Base-by-base conservation (phyloP, 1,284 basidiomycete species). In the Mrakiaceae sp. region DNA sequence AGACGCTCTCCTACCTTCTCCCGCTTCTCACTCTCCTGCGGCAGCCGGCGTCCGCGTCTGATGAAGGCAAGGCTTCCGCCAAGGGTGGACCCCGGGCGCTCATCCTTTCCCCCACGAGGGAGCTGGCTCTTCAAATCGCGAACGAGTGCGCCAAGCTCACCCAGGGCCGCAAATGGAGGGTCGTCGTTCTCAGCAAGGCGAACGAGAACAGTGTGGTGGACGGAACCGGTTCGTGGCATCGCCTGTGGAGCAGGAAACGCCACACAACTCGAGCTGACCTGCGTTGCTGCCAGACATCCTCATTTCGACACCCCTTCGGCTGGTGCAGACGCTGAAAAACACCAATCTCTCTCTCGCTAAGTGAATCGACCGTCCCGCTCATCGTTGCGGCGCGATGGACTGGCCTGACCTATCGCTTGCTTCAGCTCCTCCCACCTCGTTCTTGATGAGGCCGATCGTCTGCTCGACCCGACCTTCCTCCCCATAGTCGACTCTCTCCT, bases 111-210 rank as follows among this genome's bases (percentile, higher is more conserved):
- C 96, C 96, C 1, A 98, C 96, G 0, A 84, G 92, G 68, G 96
- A 99, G 78, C 77, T 99, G n/a, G 93, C 95, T 0, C 87, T 92
- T 69, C 96, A 99, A 74, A 98, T 98, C 66, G 82, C 91, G 68
- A 92, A 91, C 66, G 96, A 98, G 73, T 90, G 87, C 68, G 73
- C 88, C 55, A 92, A 90, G 73, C 78, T 96, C 11, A 86, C 87
- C 1, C 80, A 85, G 68, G 90, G 88, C 6, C 81, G 89, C 58
- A 88, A 86, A 70, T 96, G 93, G 92, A 81, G 84, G 62, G 81
- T 87, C 46, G 78, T 90, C 2, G 78, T 96, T 39, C 87, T 91
- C 71, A 89, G 84, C 73, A 95, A 93, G 74, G 88, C 91, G 5
- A 90, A 76, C 14, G 72, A 77, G 63, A 71, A 71, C 69, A 75